phyloP scores from a whole-genome alignment of 176 grass and related monocot genomes.

The Guadua angustifolia region DNA sequence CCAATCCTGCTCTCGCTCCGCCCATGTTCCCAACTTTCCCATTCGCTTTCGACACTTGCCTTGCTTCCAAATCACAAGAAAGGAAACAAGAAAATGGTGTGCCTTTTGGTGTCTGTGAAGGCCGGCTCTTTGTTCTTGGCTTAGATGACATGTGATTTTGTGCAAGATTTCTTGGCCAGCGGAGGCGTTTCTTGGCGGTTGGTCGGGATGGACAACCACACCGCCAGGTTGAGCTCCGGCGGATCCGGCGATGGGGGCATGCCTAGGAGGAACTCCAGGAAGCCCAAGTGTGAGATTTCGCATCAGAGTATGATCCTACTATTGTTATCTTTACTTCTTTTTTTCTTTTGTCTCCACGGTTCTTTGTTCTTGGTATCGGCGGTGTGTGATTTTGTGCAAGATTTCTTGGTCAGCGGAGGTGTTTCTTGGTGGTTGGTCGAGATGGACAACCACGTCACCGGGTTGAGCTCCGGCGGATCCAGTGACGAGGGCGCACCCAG shows the following conservation, averaged over 20 bases:
- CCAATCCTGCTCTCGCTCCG: too few relatives aligned
- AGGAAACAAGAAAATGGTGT: neutral
- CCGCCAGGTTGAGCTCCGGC: conserved; percentile 46
- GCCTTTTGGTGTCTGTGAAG: conserved; percentile 22
- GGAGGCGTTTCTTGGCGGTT: conserved; percentile 44
- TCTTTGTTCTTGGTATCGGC: too few relatives aligned
- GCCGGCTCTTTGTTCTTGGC: neutral
- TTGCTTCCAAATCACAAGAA: conserved; percentile 11
- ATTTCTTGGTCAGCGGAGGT: too few relatives aligned
- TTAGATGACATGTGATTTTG: conserved; percentile 20
- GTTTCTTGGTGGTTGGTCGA: too few relatives aligned
- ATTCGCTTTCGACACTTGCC: too few relatives aligned
- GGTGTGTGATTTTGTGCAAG: too few relatives aligned
- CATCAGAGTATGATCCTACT: neutral
- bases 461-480: too few relatives aligned
- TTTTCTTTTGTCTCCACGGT: too few relatives aligned
- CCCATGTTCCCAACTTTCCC: too few relatives aligned
- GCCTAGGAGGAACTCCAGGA: conserved; percentile 56
- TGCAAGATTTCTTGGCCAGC: neutral
- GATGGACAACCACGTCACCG: too few relatives aligned
- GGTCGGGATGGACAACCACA: conserved; percentile 41
- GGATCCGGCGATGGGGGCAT: conserved; percentile 56
- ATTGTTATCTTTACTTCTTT: neutral
- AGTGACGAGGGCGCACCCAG: too few relatives aligned
- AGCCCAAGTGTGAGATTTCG: conserved; percentile 68